Evolutionary conservation across 352 stramenopile genomes (phyloP).

Genomic region (Plasmopara muralis): DNA sequence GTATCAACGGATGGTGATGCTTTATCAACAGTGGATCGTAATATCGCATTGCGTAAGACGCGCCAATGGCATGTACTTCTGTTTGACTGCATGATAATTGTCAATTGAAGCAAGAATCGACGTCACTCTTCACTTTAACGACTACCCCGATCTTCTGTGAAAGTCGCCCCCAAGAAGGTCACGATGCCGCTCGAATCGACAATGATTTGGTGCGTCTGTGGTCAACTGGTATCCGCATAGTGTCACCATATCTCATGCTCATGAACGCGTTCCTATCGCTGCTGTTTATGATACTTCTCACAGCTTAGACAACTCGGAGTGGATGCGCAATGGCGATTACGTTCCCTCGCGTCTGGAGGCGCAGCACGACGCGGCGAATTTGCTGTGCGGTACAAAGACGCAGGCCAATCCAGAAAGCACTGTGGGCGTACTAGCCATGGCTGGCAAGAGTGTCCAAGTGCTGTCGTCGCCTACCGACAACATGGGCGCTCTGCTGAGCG

Average conservation of each 20-base stretch:
- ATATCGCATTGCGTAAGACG: constrained; percentile 55
- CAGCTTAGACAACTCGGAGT: constrained; percentile 96
- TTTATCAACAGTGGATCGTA: constrained; percentile 18
- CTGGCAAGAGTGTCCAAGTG: constrained; percentile 90
- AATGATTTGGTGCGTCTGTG: constrained; percentile 70
- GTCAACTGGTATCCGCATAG: background rate
- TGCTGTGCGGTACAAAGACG: constrained; percentile 96
- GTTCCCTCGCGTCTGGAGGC: constrained; percentile 96
- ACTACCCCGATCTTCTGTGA: constrained; percentile 22
- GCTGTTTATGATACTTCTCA: constrained; percentile 1
- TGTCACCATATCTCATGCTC: constrained; percentile 2
- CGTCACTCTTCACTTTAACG: constrained; percentile 11
- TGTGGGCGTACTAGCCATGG: constrained; percentile 95
- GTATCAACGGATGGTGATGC: background rate
- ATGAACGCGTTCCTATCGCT: constrained; percentile 4
- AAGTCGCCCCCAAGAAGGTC: constrained; percentile 16
- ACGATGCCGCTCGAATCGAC: constrained; percentile 84
- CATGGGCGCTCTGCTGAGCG: constrained; percentile 94
- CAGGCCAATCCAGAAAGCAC: constrained; percentile 98
- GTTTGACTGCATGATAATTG: constrained; percentile 21
- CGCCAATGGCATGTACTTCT: constrained; percentile 62
- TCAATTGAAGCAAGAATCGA: constrained; percentile 11
- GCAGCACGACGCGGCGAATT: constrained; percentile 97
- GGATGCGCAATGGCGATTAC: constrained; percentile 99
- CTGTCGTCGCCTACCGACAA: constrained; percentile 96